Conservation (phyloP, 768 basidiomycete species). For the Pulveroboletus sp. region DNA sequence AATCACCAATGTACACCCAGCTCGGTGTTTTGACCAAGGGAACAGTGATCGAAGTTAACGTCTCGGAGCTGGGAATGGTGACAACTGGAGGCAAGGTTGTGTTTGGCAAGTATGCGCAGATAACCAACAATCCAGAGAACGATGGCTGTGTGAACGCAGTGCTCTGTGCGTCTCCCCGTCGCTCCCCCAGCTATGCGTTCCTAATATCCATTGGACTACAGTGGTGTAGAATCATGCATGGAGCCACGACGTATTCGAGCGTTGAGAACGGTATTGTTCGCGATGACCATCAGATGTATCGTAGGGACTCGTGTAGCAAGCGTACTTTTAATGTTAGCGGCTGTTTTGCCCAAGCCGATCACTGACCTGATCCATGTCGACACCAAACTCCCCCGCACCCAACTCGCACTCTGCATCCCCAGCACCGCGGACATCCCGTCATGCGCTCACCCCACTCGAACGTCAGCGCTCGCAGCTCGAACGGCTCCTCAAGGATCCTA, state of each 20-base stretch:
- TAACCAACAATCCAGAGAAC: slow-evolving; percentile 94
- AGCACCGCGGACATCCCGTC: slow-evolving; percentile 31
- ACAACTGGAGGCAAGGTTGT: slow-evolving; percentile 95
- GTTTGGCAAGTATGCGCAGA: slow-evolving; percentile 89
- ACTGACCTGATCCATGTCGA: slow-evolving; percentile 25
- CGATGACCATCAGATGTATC: slow-evolving; percentile 5
- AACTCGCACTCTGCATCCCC: slow-evolving; percentile 31
- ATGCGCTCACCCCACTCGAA: slow-evolving; percentile 50
- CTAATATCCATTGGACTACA: slow-evolving; percentile 9
- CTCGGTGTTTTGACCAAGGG: slow-evolving; percentile 98
- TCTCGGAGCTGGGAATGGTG: slow-evolving; percentile 97
- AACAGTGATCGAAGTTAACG: slow-evolving; percentile 97
- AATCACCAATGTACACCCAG: slow-evolving; percentile 96
- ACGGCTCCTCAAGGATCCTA: slow-evolving; percentile 84
- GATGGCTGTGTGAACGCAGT: slow-evolving; percentile 97
- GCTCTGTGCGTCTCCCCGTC: slow-evolving; percentile 56
- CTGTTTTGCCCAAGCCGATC: slow-evolving; percentile 13
- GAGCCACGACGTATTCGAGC: neutral
- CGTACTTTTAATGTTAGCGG: slow-evolving; percentile 9
- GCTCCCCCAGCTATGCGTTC: neutral
- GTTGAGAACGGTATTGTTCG: neutral
- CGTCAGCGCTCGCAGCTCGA: slow-evolving; percentile 67
- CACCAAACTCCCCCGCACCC: slow-evolving; percentile 25
- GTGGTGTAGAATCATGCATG: slow-evolving; percentile 22
- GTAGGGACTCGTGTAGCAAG: slow-evolving; percentile 11